These are phyloP conservation scores for Leccinum truebloodii DNA, from an alignment of 768 basidiomycete genomes.

Conservation along the genomic window DNA sequence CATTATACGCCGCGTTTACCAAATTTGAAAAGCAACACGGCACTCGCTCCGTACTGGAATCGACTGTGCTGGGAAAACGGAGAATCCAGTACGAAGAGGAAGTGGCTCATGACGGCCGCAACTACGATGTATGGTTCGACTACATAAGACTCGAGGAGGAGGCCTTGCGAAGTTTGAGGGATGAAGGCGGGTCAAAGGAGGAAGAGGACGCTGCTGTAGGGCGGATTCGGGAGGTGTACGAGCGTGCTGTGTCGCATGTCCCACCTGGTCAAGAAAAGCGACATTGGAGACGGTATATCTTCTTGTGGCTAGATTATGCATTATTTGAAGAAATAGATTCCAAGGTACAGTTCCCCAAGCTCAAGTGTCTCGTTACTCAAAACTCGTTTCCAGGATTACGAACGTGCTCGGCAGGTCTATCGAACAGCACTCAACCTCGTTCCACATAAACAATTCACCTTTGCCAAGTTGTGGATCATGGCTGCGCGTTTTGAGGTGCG, in stretches of 20 bases:
- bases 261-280: constrained; percentile 94
- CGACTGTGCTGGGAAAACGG: constrained; percentile 95
- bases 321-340: constrained; percentile 96
- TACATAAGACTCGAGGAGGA: constrained; percentile 92
- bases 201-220: constrained; percentile 62
- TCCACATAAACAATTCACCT: constrained; percentile 96
- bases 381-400: constrained; percentile 60
- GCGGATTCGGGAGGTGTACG: constrained; percentile 91
- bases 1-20: constrained; percentile 89
- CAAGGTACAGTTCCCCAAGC: constrained; percentile 51
- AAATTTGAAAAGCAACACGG: constrained; percentile 99
- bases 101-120: constrained; percentile 83
- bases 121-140: constrained; percentile 99
- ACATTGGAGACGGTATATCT: constrained; percentile 88
- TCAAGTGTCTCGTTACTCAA: constrained; percentile 3
- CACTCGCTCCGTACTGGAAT: constrained; percentile 81
- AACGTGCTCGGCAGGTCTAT: constrained; percentile 87
- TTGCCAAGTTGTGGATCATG: constrained; percentile 94
- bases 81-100: constrained; percentile 99
- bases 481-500: constrained; percentile 93
- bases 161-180: constrained; percentile 71
- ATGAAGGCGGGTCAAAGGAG: constrained; percentile 71
- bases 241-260: constrained; percentile 92
- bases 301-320: constrained; percentile 94
- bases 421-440: constrained; percentile 86